phyloP scores from a whole-genome alignment of 441 rosid genomes.

The Erodium moschatum region DNA sequence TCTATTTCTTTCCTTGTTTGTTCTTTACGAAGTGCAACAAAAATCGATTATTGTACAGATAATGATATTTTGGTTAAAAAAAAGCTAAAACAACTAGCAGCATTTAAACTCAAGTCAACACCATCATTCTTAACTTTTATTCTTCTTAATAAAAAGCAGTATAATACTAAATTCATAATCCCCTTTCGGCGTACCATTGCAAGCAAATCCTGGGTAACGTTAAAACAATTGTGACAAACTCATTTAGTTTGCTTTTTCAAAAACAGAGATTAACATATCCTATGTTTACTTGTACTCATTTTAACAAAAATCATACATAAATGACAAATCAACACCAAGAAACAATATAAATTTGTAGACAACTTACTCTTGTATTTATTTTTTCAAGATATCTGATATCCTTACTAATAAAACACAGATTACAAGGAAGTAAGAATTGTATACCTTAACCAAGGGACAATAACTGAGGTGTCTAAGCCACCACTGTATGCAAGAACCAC shows the following conservation, averaged over 20 bases:
- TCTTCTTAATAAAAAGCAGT: neutral
- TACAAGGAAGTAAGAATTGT: constrained; percentile 13
- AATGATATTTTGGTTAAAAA: neutral
- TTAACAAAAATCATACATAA: neutral
- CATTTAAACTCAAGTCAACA: neutral
- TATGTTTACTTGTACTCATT: neutral
- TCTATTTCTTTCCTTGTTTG: neutral
- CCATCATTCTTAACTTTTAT: neutral
- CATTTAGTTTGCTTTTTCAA: neutral
- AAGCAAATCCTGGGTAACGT: neutral
- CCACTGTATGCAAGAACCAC: constrained; percentile 94
- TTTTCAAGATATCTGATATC: neutral
- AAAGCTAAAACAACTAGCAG: neutral
- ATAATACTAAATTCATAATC: neutral
- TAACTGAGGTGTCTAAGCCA: constrained; percentile 88
- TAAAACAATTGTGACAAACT: neutral
- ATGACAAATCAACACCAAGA: neutral
- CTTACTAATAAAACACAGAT: neutral
- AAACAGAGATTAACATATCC: neutral
- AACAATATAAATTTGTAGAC: neutral
- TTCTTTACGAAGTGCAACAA: neutral
- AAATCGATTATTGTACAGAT: neutral
- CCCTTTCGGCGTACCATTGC: neutral
- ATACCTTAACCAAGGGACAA: constrained; percentile 92
- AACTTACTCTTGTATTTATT: neutral